These are phyloP conservation scores for Biscutella laevigata DNA, from an alignment of 441 rosid genomes.

Conservation along the genomic window DNA sequence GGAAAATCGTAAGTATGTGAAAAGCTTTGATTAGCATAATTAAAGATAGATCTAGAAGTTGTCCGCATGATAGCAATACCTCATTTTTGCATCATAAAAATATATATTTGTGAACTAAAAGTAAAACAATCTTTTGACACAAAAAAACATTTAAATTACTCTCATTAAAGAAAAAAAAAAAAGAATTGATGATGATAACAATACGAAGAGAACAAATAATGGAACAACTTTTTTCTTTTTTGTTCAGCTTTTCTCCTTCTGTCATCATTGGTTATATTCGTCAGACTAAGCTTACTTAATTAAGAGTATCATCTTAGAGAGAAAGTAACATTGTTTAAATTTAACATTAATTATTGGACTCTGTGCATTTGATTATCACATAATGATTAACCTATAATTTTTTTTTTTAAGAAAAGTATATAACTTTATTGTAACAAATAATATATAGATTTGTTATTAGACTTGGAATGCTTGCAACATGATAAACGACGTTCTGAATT, in stretches of 20 bases:
- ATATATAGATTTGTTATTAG: too few species aligned
- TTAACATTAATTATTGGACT: conserved; percentile 14
- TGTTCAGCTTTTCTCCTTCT: conserved; percentile 17
- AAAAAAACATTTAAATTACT: conserved; percentile 3
- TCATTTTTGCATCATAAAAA: conserved; percentile 27
- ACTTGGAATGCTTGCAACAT: conserved; percentile 21
- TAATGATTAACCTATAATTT: conserved; percentile 18
- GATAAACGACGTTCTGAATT: conserved; percentile 18
- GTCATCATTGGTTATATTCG: conserved; percentile 27
- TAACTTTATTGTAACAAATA: too few species aligned
- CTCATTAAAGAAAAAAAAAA: not conserved
- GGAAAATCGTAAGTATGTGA: conserved; percentile 10
- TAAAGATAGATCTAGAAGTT: conserved; percentile 11
- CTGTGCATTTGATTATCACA: conserved; percentile 27
- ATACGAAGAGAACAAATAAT: conserved; percentile 25
- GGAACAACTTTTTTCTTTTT: conserved; percentile 25
- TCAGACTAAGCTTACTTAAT: conserved; percentile 19
- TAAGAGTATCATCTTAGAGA: conserved; percentile 22
- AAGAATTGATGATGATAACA: conserved; percentile 26
- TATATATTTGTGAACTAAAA: too few species aligned
- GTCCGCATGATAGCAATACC: conserved; percentile 25
- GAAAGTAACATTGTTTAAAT: conserved; percentile 22
- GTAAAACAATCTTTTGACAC: too few species aligned
- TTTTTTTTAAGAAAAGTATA: not conserved
- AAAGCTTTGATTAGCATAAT: not conserved